These are phyloP conservation scores for Penstemon barbatus DNA, from an alignment of 257 asterid genomes.

Conservation along the genomic window DNA sequence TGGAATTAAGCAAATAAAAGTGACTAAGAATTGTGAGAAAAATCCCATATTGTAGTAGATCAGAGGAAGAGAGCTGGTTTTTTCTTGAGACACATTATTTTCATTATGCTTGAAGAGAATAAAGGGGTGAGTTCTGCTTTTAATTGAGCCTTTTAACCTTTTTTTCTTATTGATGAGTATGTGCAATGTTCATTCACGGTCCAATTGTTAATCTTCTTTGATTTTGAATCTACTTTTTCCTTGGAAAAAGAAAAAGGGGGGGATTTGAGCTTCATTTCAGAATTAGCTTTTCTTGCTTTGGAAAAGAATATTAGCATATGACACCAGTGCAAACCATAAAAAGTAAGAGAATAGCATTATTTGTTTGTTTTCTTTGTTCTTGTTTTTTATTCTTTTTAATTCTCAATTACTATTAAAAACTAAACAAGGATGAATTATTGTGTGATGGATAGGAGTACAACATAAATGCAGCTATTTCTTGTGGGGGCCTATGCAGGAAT, in stretches of 20 bases:
- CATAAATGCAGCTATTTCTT: constrained; percentile 23
- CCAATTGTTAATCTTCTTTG: constrained; percentile 20
- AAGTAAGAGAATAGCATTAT: constrained; percentile 32
- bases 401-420: no score
- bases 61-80: constrained; percentile 30
- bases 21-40: constrained; percentile 30
- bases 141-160: constrained; percentile 36
- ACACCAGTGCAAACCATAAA: constrained; percentile 43
- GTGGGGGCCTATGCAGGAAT: constrained; percentile 24
- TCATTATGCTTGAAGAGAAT: constrained; percentile 27
- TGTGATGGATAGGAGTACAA: constrained; percentile 17
- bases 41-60: constrained; percentile 51
- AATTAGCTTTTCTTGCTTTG: constrained; percentile 47
- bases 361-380: constrained; percentile 17
- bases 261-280: constrained; percentile 37
- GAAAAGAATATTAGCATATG: constrained; percentile 51
- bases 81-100: constrained; percentile 13
- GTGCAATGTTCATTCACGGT: constrained; percentile 43
- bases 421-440: background rate
- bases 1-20: constrained; percentile 49
- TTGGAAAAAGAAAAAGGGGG: constrained; percentile 12
- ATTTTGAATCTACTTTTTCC: constrained; percentile 31
- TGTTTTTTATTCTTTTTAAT: background rate
- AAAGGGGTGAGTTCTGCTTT: constrained; percentile 22
- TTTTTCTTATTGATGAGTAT: constrained; percentile 33